Evolutionary conservation across 768 basidiomycete genomes (phyloP).

Genomic region (Hydnum rufescens): DNA sequence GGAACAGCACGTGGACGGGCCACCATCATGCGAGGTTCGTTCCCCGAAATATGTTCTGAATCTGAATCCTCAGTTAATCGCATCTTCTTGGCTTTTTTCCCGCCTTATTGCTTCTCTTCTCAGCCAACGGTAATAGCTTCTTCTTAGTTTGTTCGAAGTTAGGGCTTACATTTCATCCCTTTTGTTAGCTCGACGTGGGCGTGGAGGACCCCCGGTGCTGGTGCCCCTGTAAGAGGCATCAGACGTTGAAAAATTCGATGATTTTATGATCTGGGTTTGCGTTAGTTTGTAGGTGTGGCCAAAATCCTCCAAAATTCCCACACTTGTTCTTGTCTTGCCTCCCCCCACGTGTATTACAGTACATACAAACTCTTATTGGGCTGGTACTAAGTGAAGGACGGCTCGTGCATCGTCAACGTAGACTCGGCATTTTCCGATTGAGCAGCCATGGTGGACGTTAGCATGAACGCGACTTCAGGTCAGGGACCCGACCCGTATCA

Average conservation of each 20-base stretch:
- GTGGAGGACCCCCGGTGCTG: constrained; percentile 37
- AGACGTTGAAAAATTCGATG: constrained; percentile 48
- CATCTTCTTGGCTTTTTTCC: constrained; percentile 6
- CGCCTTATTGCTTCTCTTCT: constrained; percentile 9
- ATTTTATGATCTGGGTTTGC: too few relatives aligned
- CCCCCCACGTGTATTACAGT: too few relatives aligned
- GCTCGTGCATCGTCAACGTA: too few relatives aligned
- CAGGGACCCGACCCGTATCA: too few relatives aligned
- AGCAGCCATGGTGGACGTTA: too few relatives aligned
- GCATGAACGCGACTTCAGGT: too few relatives aligned
- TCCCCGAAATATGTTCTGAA: constrained; percentile 19
- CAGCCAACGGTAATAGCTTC: constrained; percentile 54
- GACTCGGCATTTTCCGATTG: too few relatives aligned
- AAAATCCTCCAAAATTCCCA: too few relatives aligned
- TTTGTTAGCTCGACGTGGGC: constrained; percentile 60
- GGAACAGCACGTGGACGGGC: constrained; percentile 97
- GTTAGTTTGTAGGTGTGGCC: too few relatives aligned
- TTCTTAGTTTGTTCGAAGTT: neutral
- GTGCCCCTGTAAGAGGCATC: constrained; percentile 40
- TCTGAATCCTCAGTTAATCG: neutral
- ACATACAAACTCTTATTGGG: too few relatives aligned
- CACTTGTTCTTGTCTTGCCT: too few relatives aligned
- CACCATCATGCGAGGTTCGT: constrained; percentile 84
- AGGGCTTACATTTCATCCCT: constrained; percentile 1
- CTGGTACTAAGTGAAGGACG: too few relatives aligned